Conservation (phyloP, 768 basidiomycete genomes). For the Tricholoma sp. region DNA sequence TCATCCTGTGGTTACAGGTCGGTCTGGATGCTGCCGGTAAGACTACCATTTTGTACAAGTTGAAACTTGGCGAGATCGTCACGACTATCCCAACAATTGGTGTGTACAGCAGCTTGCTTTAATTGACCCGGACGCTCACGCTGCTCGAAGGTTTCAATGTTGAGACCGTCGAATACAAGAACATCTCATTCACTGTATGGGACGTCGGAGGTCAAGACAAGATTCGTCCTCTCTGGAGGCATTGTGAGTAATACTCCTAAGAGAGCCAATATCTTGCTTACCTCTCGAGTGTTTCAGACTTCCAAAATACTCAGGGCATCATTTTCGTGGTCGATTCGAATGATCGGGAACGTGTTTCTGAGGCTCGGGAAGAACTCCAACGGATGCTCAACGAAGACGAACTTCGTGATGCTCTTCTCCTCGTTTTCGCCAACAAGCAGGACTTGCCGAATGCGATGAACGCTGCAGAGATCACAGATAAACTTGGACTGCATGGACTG, state of each 20-base stretch:
- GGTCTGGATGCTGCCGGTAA: conserved; percentile 99
- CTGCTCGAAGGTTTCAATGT: conserved; percentile 89
- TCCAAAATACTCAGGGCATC: conserved; percentile 99
- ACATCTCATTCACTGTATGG: conserved; percentile 99
- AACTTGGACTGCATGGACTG: conserved; percentile 96
- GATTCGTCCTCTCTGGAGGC: conserved; percentile 99
- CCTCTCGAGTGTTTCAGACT: conserved; percentile 72
- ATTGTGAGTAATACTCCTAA: conserved; percentile 61
- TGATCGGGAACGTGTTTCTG: conserved; percentile 98
- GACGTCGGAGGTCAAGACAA: conserved; percentile 99
- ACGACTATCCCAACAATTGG: conserved; percentile 99
- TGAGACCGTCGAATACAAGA: conserved; percentile 99
- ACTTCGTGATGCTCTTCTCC: conserved; percentile 94
- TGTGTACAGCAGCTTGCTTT: conserved; percentile 35
- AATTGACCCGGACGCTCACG: conserved; percentile 16
- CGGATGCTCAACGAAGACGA: conserved; percentile 99
- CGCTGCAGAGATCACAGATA: conserved; percentile 98
- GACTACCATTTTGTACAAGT: conserved; percentile 97
- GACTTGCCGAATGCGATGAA: conserved; percentile 99
- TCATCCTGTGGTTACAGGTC: conserved; percentile 48
- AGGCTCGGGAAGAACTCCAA: conserved; percentile 98
- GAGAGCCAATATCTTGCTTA: conserved; percentile 16
- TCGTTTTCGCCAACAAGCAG: conserved; percentile 99
- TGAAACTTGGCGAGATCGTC: conserved; percentile 99
- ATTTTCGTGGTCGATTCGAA: conserved; percentile 99